These are phyloP conservation scores for Albifimbria verrucaria DNA, from an alignment of 2,329 filamentous ascomycete species.

Conservation along the genomic window DNA sequence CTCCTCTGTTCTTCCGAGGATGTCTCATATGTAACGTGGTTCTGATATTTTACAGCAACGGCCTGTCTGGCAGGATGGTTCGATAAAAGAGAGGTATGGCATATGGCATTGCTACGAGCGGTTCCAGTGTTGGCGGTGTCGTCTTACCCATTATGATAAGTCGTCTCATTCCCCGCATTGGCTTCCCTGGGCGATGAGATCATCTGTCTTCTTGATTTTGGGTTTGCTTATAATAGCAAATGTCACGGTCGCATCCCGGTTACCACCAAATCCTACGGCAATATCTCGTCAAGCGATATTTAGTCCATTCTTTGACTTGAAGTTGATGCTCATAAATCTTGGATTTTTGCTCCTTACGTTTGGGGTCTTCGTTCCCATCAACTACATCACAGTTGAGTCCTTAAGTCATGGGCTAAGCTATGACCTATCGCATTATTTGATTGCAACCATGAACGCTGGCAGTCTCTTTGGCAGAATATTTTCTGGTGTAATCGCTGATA, in stretches of 20 bases:
- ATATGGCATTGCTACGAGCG: constrained; percentile 21
- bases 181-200: constrained; percentile 31
- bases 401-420: constrained; percentile 13
- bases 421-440: constrained; percentile 15
- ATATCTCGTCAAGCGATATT: constrained; percentile 21
- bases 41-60: constrained; percentile 15
- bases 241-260: constrained; percentile 18
- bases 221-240: constrained; percentile 26
- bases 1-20: neutral
- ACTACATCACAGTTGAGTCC: constrained; percentile 21
- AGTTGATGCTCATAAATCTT: constrained; percentile 21
- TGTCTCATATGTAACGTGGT: constrained; percentile 7
- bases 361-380: constrained; percentile 30
- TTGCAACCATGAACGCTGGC: constrained; percentile 21
- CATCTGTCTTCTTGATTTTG: constrained; percentile 27
- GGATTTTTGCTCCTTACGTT: constrained; percentile 26
- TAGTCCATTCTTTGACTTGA: constrained; percentile 12
- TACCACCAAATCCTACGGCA: constrained; percentile 15
- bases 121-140: constrained; percentile 27
- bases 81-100: constrained; percentile 19
- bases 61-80: constrained; percentile 15
- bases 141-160: constrained; percentile 30
- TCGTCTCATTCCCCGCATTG: constrained; percentile 23
- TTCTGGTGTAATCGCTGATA: constrained; percentile 19
- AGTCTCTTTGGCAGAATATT: constrained; percentile 19